A percentile compares a stretch with the other conserved stretches of the same genome.
These are phyloP conservation scores for Zygoascus biomembranicola DNA, from an alignment of 805 yeast genomes.

Conservation along the genomic window DNA sequence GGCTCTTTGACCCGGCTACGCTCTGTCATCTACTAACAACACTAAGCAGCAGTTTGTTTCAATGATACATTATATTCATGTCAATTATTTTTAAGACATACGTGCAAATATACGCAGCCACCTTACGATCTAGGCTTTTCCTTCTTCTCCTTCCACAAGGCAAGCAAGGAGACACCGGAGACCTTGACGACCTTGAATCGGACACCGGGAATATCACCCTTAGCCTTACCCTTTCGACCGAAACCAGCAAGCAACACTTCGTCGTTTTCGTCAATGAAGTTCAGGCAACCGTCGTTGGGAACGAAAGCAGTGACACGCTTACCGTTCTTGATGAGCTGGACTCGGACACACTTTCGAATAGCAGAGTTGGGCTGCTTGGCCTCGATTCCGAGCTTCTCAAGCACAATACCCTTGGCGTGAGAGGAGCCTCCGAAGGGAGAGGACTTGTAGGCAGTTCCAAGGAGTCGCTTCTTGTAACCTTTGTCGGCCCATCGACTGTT, in stretches of 20 bases:
- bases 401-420: constrained; percentile 99
- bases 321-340: constrained; percentile 99
- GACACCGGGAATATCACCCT: constrained; percentile 99
- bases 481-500: constrained; percentile 97
- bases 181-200: constrained; percentile 99
- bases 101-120: not conserved
- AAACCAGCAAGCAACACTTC: constrained; percentile 99
- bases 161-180: constrained; percentile 98
- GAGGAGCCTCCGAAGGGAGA: constrained; percentile 99
- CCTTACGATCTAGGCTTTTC: constrained; percentile 99
- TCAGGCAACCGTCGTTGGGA: constrained; percentile 99
- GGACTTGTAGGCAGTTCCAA: constrained; percentile 99
- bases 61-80: not conserved
- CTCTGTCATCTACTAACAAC: not conserved
- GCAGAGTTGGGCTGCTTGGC: constrained; percentile 99
- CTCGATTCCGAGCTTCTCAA: constrained; percentile 99
- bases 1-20: not conserved
- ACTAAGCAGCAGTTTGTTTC: not conserved
- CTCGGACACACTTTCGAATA: constrained; percentile 99
- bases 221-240: constrained; percentile 99
- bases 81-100: not conserved
- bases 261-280: constrained; percentile 99
- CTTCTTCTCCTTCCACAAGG: constrained; percentile 99
- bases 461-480: constrained; percentile 95
- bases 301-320: constrained; percentile 99